Percentiles rank a stretch among this genome's conserved stretches.
Evolutionary conservation across 257 asterid species (phyloP).

Genomic region (Solanum chaucha): DNA sequence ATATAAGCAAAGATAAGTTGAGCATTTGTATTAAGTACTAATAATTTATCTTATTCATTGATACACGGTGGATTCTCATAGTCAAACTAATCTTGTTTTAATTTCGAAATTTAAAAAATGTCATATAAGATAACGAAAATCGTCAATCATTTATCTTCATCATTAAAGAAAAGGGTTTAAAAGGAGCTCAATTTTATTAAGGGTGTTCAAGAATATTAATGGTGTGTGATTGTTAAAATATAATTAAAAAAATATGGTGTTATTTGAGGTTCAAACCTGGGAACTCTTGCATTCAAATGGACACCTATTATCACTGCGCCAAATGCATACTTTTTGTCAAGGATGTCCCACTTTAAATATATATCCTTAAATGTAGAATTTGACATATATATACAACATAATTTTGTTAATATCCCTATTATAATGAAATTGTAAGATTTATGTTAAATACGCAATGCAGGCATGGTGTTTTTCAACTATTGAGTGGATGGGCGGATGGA

Average conservation of each 20-base stretch:
- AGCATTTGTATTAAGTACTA: neutral
- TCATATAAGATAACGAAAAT: neutral
- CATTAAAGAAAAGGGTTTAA: neutral
- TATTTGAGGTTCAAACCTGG: neutral
- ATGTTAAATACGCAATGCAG: constrained; percentile 4
- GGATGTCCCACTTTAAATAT: no score
- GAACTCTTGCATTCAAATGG: neutral
- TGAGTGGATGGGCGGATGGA: constrained; percentile 60
- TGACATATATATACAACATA: no score
- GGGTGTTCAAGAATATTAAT: no score
- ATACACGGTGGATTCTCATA: neutral
- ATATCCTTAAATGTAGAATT: no score
- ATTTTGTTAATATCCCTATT: no score
- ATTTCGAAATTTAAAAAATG: neutral
- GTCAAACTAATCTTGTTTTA: neutral
- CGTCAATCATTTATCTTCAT: neutral
- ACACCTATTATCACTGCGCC: no score
- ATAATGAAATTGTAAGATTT: neutral
- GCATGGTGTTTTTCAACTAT: constrained; percentile 46
- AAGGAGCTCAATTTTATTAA: neutral
- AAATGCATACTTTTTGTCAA: no score
- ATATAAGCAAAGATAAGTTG: neutral
- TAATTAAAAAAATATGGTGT: neutral
- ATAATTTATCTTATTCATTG: neutral
- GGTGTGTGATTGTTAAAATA: no score